A percentile compares a stretch with the other conserved stretches of the same genome.
These are phyloP conservation scores for Xylaria cubensis DNA, from an alignment of 495 filamentous ascomycete species.

Conservation along the genomic window DNA sequence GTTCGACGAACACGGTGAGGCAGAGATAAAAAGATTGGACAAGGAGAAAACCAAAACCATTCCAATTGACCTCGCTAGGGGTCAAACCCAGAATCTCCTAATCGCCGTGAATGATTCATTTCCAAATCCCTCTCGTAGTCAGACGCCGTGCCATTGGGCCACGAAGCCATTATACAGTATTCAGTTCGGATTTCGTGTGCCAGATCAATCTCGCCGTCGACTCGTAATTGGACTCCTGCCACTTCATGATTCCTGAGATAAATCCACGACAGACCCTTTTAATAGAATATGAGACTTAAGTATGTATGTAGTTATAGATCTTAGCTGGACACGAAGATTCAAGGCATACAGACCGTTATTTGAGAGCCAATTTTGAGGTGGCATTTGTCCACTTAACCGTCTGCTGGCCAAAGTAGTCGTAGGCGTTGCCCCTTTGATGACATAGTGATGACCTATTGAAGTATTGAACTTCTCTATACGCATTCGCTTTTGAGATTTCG, in stretches of 20 bases:
- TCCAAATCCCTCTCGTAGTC: slow-evolving; percentile 4
- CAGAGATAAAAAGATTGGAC: too few species aligned
- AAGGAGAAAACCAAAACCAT: background rate
- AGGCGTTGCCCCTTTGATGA: background rate
- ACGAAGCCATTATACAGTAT: slow-evolving; percentile 5
- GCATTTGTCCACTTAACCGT: background rate
- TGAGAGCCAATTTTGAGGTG: background rate
- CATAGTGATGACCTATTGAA: background rate
- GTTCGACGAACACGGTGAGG: too few species aligned
- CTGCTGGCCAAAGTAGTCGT: too few species aligned
- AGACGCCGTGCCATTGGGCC: slow-evolving; percentile 27
- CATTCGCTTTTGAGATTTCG: background rate
- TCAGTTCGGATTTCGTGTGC: too few species aligned
- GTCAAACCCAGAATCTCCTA: slow-evolving; percentile 16
- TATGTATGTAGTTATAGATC: too few species aligned
- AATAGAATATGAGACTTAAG: background rate
- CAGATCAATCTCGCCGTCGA: background rate
- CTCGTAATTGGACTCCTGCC: background rate
- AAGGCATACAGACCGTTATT: background rate
- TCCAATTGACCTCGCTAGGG: slow-evolving; percentile 17
- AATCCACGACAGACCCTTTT: background rate
- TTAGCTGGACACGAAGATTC: too few species aligned
- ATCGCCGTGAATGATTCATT: background rate
- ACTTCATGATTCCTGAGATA: background rate
- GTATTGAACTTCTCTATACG: too few species aligned